Evolutionary conservation across 2,329 filamentous ascomycete genomes (phyloP), one percentile per base, ranked within the genome.

Genomic region (Pseudocercospora macadamiae): DNA sequence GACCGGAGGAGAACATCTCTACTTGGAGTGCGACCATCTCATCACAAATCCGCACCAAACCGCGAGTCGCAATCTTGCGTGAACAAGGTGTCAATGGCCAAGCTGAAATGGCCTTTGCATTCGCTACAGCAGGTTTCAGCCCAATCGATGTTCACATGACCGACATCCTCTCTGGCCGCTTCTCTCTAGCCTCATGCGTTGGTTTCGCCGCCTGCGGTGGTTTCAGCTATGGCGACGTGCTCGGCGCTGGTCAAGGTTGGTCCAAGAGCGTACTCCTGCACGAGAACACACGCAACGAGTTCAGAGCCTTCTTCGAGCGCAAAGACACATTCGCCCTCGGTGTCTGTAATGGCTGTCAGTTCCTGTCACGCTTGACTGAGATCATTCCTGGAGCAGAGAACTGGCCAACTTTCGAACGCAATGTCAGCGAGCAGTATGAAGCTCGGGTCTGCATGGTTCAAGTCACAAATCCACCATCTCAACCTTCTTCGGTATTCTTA

Each of bases 291-390:
- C 86, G 92, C 39, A 81, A 83, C 57, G 89, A 93, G 67, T 97
- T 97, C 77, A 80, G 89, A 69, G 76, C 80, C 49, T 97, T 97
- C 83, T 97, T 97, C 79, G 83, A 87, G 65, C 86, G 95, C 26
- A 84, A 87, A 3, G 91, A 97, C 72, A 97, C 95, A 0, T 97
- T 99, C 75, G 83, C 91, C 0, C 83, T 99, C 0, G 95, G 95
- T 68, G 91, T 97, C 30, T 97, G 95, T 83, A 99, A 99, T 74
- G 95, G 95, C 51, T 97, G 95, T 73, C 95, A 99, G 76, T 96
- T 97, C 86, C 80, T 97, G 37, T 89, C 89, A 4, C 86, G 91
- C 51, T 80, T 96, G 37, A 91, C 91, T 71, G 86, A 89, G 60
- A 80, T 96, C 54, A 96, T 97, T 63, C 93, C 92, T 0, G 93